These are phyloP conservation scores for Paraconiothyrium brasiliense DNA, from an alignment of 2,329 filamentous ascomycete species.

Conservation along the genomic window DNA sequence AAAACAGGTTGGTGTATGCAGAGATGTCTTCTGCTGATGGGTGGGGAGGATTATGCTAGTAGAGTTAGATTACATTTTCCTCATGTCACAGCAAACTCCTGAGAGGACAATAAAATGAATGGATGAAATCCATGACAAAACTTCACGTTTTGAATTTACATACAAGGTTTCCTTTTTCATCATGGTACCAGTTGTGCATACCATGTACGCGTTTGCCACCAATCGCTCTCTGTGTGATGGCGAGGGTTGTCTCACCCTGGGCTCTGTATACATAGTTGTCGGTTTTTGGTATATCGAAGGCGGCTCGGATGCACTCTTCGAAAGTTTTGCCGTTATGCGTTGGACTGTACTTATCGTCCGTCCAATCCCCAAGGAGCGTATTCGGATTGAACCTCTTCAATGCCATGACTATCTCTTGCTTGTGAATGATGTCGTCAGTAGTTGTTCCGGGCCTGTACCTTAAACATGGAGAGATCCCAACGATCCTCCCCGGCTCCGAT, in stretches of 20 bases:
- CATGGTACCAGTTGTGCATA: slow-evolving; percentile 62
- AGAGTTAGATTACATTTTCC: not conserved
- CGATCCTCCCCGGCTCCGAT: not conserved
- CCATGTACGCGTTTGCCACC: slow-evolving; percentile 57
- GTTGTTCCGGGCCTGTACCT: no score
- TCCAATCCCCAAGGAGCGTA: slow-evolving; percentile 56
- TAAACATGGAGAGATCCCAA: not conserved
- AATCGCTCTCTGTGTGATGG: slow-evolving; percentile 60
- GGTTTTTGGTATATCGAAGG: slow-evolving; percentile 57
- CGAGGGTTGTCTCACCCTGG: slow-evolving; percentile 60
- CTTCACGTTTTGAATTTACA: slow-evolving; percentile 13
- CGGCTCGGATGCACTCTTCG: slow-evolving; percentile 55
- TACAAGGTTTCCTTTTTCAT: slow-evolving; percentile 50
- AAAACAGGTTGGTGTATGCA: slow-evolving; percentile 74
- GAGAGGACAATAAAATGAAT: not conserved
- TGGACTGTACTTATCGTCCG: slow-evolving; percentile 45
- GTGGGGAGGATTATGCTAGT: slow-evolving; percentile 30
- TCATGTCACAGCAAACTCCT: not conserved
- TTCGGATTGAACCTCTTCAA: slow-evolving; percentile 56
- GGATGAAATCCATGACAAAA: not conserved
- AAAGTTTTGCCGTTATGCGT: slow-evolving; percentile 44
- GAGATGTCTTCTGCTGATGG: slow-evolving; percentile 63
- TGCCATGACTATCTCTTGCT: slow-evolving; percentile 28
- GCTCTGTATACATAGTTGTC: slow-evolving; percentile 64
- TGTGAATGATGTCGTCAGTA: not conserved